A percentile compares a stretch with the other conserved stretches of the same genome.
phyloP scores from a whole-genome alignment of 2,329 filamentous ascomycete genomes.

The Microthyrium microscopicum region DNA sequence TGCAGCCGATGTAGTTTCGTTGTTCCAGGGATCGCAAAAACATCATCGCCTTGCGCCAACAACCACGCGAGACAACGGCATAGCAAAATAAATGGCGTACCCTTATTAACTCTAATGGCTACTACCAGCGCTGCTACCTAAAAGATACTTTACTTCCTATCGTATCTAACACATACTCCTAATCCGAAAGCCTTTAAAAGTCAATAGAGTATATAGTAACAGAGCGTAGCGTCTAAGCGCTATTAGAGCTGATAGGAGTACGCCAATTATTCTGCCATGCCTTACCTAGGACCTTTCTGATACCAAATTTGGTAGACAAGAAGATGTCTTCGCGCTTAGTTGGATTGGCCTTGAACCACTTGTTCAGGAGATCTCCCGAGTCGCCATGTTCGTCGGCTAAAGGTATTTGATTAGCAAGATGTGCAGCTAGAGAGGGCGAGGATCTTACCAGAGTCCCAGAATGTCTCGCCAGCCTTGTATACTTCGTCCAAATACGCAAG shows the following conservation, averaged over 20 bases:
- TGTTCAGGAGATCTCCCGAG: conserved; percentile 3
- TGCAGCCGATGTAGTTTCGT: conserved; percentile 24
- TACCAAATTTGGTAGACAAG: conserved; percentile 6
- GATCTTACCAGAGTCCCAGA: conserved; percentile 35
- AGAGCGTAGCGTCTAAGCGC: too few species aligned
- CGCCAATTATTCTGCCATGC: too few species aligned
- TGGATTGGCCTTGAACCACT: conserved; percentile 7
- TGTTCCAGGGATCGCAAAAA: conserved; percentile 41
- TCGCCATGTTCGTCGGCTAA: conserved; percentile 24
- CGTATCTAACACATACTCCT: too few species aligned
- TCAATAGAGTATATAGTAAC: too few species aligned
- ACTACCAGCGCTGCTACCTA: too few species aligned
- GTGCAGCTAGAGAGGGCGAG: too few species aligned
- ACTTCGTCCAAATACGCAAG: conserved; percentile 34
- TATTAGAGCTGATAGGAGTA: too few species aligned
- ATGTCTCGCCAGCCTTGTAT: conserved; percentile 32
- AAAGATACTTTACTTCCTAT: too few species aligned
- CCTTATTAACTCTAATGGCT: too few species aligned
- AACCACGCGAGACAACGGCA: conserved; percentile 49
- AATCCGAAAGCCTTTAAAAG: too few species aligned
- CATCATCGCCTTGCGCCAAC: conserved; percentile 40
- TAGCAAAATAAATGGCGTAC: too few species aligned
- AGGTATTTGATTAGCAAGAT: too few species aligned
- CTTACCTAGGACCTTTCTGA: conserved; percentile 13
- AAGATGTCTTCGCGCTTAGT: conserved; percentile 6